A percentile compares a stretch with the other conserved stretches of the same genome.
Evolutionary conservation across 2,329 filamentous ascomycete genomes (phyloP).

Genomic region (Paraphoma chrysanthemicola): DNA sequence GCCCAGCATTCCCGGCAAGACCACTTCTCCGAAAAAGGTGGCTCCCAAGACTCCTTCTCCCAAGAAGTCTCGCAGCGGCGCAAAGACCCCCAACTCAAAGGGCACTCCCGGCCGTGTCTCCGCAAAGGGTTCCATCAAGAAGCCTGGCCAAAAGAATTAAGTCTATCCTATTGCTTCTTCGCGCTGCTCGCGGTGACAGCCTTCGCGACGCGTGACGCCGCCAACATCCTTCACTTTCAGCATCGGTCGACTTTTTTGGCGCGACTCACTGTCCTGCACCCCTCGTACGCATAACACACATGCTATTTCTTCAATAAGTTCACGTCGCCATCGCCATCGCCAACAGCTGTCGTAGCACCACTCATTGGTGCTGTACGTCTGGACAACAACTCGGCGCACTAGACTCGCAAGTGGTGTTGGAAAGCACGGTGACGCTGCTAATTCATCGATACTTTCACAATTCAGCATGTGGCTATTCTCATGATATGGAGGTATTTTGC

Average conservation of each 20-base stretch:
- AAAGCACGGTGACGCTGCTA: neutral
- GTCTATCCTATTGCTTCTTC: neutral
- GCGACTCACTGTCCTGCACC: neutral
- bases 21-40: slow-evolving; percentile 13
- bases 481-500: too few relatives aligned
- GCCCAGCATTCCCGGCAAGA: slow-evolving; percentile 30
- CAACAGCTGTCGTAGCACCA: neutral
- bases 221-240: too few relatives aligned
- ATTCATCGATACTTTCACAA: neutral
- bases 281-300: too few relatives aligned
- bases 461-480: too few relatives aligned
- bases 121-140: slow-evolving; percentile 33
- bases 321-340: neutral
- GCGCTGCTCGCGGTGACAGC: neutral
- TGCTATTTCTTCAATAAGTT: neutral
- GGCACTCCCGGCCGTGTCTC: slow-evolving; percentile 20
- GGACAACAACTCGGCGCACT: neutral
- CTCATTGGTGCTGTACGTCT: neutral
- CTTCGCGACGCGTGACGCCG: neutral
- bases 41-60: slow-evolving; percentile 10
- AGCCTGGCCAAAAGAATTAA: slow-evolving; percentile 21
- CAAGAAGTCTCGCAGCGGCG: slow-evolving; percentile 7
- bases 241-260: neutral
- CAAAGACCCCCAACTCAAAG: slow-evolving; percentile 14
- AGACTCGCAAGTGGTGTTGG: neutral